Conservation (phyloP, 2,329 filamentous ascomycete genomes). For the Calycina marina region DNA sequence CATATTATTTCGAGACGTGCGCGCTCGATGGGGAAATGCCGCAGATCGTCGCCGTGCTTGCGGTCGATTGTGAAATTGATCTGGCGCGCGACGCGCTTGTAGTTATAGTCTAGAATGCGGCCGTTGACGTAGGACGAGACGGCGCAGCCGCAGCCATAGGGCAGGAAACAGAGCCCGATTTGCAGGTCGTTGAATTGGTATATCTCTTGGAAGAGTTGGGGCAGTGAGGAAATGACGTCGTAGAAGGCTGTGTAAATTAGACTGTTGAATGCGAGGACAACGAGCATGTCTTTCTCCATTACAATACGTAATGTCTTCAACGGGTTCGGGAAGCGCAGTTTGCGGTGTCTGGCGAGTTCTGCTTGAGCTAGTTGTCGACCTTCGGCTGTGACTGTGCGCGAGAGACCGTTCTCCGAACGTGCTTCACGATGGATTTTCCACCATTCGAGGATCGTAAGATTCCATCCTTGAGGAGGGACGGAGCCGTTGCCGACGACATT, state of each 20-base stretch:
- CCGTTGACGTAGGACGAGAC: conserved; percentile 40
- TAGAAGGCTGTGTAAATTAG: conserved; percentile 43
- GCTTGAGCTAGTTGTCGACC: conserved; percentile 21
- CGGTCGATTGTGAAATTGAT: conserved; percentile 46
- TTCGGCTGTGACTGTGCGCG: conserved; percentile 21
- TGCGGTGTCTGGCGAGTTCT: conserved; percentile 24
- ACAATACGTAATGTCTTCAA: conserved; percentile 38
- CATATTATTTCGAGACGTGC: conserved; percentile 37
- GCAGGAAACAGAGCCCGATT: conserved; percentile 24
- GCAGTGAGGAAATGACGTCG: conserved; percentile 33
- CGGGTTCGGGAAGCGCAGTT: conserved; percentile 40
- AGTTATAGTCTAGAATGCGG: conserved; percentile 48
- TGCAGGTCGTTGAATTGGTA: conserved; percentile 22
- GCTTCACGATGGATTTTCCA: conserved; percentile 13
- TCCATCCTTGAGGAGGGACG: conserved; percentile 40
- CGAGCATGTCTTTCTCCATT: conserved; percentile 41
- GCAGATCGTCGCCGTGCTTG: conserved; percentile 30
- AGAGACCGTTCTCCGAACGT: conserved; percentile 13
- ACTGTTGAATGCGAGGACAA: conserved; percentile 37
- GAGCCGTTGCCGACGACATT: conserved; percentile 28
- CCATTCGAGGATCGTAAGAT: conserved; percentile 40
- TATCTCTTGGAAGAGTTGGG: conserved; percentile 28
- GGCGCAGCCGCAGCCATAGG: conserved; percentile 34
- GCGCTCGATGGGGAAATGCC: conserved; percentile 23
- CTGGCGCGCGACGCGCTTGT: conserved; percentile 47